phyloP scores from a whole-genome alignment of 352 stramenopile genomes.

The Phytophthora nicotianae region DNA sequence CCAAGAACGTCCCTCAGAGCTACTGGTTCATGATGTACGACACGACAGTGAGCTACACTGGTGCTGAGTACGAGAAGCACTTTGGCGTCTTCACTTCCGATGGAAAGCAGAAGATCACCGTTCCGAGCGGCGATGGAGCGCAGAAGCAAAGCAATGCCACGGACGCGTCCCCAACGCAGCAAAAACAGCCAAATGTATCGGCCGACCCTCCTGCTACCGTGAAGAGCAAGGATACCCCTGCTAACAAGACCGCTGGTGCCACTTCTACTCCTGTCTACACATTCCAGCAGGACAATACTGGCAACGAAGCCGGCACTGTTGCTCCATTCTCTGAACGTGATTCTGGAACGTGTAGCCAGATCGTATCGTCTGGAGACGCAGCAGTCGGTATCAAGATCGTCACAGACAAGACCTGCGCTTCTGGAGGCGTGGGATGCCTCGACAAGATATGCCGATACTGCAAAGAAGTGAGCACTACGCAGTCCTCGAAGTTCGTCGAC shows the following conservation, averaged over 20 bases:
- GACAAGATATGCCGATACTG: constrained; percentile 17
- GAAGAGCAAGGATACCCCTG: neutral
- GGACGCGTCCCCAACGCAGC: constrained; percentile 6
- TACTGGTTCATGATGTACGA: constrained; percentile 84
- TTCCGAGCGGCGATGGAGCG: constrained; percentile 30
- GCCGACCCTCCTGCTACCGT: constrained; percentile 8
- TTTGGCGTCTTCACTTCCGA: constrained; percentile 61
- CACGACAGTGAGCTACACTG: constrained; percentile 50
- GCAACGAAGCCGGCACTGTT: constrained; percentile 30
- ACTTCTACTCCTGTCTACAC: constrained; percentile 18
- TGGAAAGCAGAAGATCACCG: constrained; percentile 40
- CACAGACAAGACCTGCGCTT: constrained; percentile 8
- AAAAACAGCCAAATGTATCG: constrained; percentile 9
- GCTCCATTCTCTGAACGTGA: constrained; percentile 4
- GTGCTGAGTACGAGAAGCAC: constrained; percentile 58
- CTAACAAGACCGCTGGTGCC: neutral
- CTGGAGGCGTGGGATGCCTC: constrained; percentile 13
- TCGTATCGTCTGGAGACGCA: constrained; percentile 14
- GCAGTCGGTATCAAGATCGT: constrained; percentile 17
- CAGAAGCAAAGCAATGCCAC: constrained; percentile 21
- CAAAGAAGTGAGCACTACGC: neutral
- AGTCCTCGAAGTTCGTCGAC: constrained; percentile 1
- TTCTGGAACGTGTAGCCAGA: constrained; percentile 1
- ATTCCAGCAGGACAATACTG: constrained; percentile 18
- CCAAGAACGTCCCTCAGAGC: constrained; percentile 31